phyloP scores from a whole-genome alignment of 495 filamentous ascomycete genomes.

The Bathelium albidoporum region DNA sequence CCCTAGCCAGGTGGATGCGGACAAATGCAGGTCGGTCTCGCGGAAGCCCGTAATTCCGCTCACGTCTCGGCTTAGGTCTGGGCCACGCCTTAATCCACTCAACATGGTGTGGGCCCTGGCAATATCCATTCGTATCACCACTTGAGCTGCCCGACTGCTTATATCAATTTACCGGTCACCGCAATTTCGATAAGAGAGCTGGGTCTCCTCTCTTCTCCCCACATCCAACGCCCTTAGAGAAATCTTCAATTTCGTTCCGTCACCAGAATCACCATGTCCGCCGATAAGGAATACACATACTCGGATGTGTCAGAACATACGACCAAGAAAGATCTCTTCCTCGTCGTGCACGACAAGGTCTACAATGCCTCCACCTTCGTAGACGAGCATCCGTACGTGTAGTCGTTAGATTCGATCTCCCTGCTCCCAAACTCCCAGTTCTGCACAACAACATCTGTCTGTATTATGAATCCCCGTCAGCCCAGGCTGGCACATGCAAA shows the following conservation, averaged over 20 bases:
- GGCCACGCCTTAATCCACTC: not conserved
- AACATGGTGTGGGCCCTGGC: not conserved
- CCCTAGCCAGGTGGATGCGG: not conserved
- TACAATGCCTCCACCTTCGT: slow-evolving; percentile 83
- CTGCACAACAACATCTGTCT: not conserved
- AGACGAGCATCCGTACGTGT: slow-evolving; percentile 97
- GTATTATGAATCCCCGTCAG: not conserved
- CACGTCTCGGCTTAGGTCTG: too few species aligned
- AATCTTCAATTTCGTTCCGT: not conserved
- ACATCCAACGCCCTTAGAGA: not conserved
- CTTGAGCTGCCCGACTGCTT: too few species aligned
- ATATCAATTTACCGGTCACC: too few species aligned
- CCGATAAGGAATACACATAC: slow-evolving; percentile 65
- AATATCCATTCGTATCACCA: too few species aligned
- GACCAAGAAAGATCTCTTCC: slow-evolving; percentile 89
- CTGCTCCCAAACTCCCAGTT: not conserved
- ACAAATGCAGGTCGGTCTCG: not conserved
- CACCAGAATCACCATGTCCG: slow-evolving; percentile 8
- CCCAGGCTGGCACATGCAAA: too few species aligned
- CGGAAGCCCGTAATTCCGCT: not conserved
- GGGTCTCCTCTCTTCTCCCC: too few species aligned
- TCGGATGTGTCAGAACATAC: slow-evolving; percentile 77
- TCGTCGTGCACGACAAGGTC: slow-evolving; percentile 93
- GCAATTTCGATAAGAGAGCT: too few species aligned
- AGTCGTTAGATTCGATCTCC: slow-evolving; percentile 6